Evolutionary conservation across 306 rosid genomes (phyloP), one percentile per base, ranked within the genome.

Genomic region (Cucurbita maxima): DNA sequence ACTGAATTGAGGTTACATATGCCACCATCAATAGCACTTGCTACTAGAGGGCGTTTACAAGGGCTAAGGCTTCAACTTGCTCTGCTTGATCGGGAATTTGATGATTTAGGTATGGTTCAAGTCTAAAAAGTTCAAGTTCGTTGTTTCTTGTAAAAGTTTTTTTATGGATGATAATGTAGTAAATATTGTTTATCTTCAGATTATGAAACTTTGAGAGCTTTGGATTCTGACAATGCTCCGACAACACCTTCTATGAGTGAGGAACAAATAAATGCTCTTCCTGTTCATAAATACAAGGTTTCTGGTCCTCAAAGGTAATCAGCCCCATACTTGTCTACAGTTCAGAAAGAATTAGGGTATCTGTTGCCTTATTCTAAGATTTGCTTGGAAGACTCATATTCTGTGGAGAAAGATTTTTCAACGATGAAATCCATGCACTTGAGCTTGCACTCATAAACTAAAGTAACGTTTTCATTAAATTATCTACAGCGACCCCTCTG

Each of bases 41-140:
- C 96, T 54, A 94, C 87, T 51, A 76, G 96, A 78, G 97, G 98
- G 69, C 97, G 90, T 73, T 80, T 90, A 80, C 98, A 93, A 75
- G 98, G 98, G 76, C 90, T 93, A 50, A 87, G 98, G 82, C 97
- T 91, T 81, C 98, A 94, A 81, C 97, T 94, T 82, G 96, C 98
- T 61, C 90, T 94, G 76, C 98, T 94, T 84, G 99, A 94, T 79
- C 87, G 95, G 71, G 99, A 94, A 83, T 94, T 94, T 77, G 99
- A 94, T 81, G 99, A 94, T 73, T 77, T 94, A 79, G 97, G 97
- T 78, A 10, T 20, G 53, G 50, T 50, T 75, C 44, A 69, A 69
- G 48, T 69, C 22, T 22, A 47, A 48, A 10, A 8, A 7, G 11
- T 14, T n/a, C 30, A 18, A 48, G 11, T 57, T 61, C 58, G 50